Base-by-base conservation (phyloP, 495 filamentous ascomycete species). In the Pyrenopolyporus hunteri region DNA sequence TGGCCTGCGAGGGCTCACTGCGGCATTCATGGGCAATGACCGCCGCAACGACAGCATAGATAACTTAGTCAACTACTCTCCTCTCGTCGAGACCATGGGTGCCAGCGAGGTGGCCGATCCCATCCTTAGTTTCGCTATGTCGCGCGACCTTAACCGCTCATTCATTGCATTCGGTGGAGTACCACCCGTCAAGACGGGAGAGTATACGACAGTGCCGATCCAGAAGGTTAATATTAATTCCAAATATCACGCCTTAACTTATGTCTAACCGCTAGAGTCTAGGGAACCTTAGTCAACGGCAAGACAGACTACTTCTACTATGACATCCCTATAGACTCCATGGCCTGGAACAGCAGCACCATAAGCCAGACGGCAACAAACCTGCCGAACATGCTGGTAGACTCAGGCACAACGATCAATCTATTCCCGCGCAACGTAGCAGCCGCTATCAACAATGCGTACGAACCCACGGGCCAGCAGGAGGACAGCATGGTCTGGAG, bases 1-100 rank as follows among this genome's bases (percentile, higher is more conserved):
- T n/a, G 81, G 77, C 0, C 83, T 84, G 52, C 81, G 80, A n/a
- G 67, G 59, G 5, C 63, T 70, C 26, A 70, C 70, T 10, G 60
- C 58, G 8, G 52, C 70, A 7, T 73, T 67, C 47, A 59, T 31
- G 8, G 63, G 70, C 25, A 62, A 57, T 10, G 48, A 47, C 13
- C 66, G 63, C 9, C 28, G 32, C 1, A 57, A 66, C 10, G 66
- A 72, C 45, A 64, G 64, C 40, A 35, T 60, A 13, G 56, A 57
- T 19, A 66, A 67, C 37, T 37, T 69, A 6, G 56, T 67, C 0
- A 47, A 59, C 16, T 73, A 73, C 55, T 55, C 51, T 26, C 70
- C 67, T 5, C 25, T 73, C 3, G 53, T 69, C 8, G 66, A 64
- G 44, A 73, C 67, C 8, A 54, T 70, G 33, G 37, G 59, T 1